These are phyloP conservation scores for Cutaneotrichosporon arboriforme DNA, from an alignment of 1,284 basidiomycete genomes.

Conservation along the genomic window DNA sequence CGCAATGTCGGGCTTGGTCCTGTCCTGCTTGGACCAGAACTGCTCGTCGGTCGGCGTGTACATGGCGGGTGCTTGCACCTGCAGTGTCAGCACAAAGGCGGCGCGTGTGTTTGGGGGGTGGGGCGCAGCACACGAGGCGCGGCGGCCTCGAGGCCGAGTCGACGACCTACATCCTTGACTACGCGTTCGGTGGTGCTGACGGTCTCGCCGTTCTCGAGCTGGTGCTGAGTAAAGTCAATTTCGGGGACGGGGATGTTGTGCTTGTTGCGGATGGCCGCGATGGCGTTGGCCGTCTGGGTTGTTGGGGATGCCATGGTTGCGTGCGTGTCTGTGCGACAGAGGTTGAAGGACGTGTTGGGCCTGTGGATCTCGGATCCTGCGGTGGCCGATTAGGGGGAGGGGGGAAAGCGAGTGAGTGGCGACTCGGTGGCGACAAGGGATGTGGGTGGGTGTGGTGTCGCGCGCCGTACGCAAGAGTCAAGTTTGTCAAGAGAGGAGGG, in stretches of 20 bases:
- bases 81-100: background rate
- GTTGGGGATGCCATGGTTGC: conserved; percentile 34
- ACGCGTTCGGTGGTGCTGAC: conserved; percentile 58
- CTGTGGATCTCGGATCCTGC: background rate
- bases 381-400: conserved; percentile 6
- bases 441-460: background rate
- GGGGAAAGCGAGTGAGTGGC: background rate
- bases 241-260: conserved; percentile 55
- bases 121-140: no score
- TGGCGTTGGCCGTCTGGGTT: conserved; percentile 44
- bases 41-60: conserved; percentile 83
- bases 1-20: conserved; percentile 85
- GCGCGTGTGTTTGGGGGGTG: no score
- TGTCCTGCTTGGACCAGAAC: conserved; percentile 80
- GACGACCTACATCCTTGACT: conserved; percentile 48
- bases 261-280: conserved; percentile 41
- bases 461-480: background rate
- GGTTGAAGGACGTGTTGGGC: background rate
- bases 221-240: conserved; percentile 83
- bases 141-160: no score
- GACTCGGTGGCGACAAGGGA: background rate
- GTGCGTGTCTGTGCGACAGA: background rate
- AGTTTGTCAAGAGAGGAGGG: conserved; percentile 1
- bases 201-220: conserved; percentile 77
- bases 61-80: conserved; percentile 96